phyloP scores from a whole-genome alignment of 768 basidiomycete genomes.

The Hericium coralloides region DNA sequence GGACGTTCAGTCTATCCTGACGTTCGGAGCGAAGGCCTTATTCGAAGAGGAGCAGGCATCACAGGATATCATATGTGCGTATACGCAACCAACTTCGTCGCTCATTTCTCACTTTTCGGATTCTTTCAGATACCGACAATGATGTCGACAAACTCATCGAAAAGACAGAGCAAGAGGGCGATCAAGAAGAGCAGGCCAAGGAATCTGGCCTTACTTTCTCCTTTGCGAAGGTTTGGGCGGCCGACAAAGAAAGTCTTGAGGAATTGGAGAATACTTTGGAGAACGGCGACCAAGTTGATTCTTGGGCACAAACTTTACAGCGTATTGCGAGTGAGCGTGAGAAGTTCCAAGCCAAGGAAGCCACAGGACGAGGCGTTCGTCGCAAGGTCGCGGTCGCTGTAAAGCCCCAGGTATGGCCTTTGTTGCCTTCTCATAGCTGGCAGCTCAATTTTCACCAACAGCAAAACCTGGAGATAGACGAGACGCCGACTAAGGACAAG shows the following conservation, averaged over 20 bases:
- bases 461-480: constrained; percentile 25
- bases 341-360: constrained; percentile 37
- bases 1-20: constrained; percentile 81
- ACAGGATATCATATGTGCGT: constrained; percentile 61
- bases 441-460: constrained; percentile 3
- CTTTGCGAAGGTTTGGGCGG: constrained; percentile 90
- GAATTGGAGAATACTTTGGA: constrained; percentile 45
- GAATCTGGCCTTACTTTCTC: constrained; percentile 58
- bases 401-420: constrained; percentile 24
- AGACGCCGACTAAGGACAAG: constrained; percentile 27
- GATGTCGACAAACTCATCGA: constrained; percentile 85
- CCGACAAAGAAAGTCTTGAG: constrained; percentile 62
- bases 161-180: constrained; percentile 67
- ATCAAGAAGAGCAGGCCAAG: constrained; percentile 36
- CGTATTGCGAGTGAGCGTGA: constrained; percentile 38
- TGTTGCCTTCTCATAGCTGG: background rate
- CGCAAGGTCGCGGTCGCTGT: constrained; percentile 47
- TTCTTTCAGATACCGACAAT: constrained; percentile 54
- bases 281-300: constrained; percentile 47
- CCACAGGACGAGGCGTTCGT: constrained; percentile 67
- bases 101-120: background rate
- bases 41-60: constrained; percentile 56
- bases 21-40: constrained; percentile 79
- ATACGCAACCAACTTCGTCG: background rate
- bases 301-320: constrained; percentile 71